Conservation (phyloP, 129 eudicot species). For the Logfia minima region DNA sequence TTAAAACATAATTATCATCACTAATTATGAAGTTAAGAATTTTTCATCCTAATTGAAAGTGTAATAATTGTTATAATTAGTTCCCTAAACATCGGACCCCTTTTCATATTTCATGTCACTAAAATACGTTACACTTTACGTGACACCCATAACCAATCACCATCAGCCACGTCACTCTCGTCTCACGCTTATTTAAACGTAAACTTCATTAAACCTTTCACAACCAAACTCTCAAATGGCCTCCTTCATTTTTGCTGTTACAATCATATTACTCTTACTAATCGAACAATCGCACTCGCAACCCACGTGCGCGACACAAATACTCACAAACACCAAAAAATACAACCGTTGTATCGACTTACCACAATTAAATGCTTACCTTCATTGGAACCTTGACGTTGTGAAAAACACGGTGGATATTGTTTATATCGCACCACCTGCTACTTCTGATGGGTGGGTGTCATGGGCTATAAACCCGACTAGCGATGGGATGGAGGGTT, state of each 20-base stretch:
- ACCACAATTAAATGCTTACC: slow-evolving; percentile 48
- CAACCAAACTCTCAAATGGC: slow-evolving; percentile 37
- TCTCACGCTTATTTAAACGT: not conserved
- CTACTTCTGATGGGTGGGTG: slow-evolving; percentile 61
- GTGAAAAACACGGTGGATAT: slow-evolving; percentile 41
- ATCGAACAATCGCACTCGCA: slow-evolving; percentile 27
- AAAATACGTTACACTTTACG: slow-evolving; percentile 15
- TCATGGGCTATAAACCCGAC: slow-evolving; percentile 90
- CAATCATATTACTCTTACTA: slow-evolving; percentile 13
- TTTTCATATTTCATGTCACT: slow-evolving; percentile 12
- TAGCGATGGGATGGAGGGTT: slow-evolving; percentile 66
- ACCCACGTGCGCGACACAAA: slow-evolving; percentile 53
- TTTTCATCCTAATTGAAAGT: not conserved
- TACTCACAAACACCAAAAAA: slow-evolving; percentile 41
- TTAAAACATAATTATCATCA: not conserved
- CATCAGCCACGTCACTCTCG: slow-evolving; percentile 16
- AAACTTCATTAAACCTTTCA: slow-evolving; percentile 8
- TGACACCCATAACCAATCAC: slow-evolving; percentile 5
- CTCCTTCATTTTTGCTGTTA: slow-evolving; percentile 7
- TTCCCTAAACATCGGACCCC: slow-evolving; percentile 16
- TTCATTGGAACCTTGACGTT: slow-evolving; percentile 57
- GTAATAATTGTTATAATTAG: slow-evolving; percentile 2
- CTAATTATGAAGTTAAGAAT: slow-evolving; percentile 3
- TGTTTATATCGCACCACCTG: slow-evolving; percentile 61
- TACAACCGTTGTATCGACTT: slow-evolving; percentile 59